Conservation (phyloP, 208 protist species). For the Leishmania guyanensis region DNA sequence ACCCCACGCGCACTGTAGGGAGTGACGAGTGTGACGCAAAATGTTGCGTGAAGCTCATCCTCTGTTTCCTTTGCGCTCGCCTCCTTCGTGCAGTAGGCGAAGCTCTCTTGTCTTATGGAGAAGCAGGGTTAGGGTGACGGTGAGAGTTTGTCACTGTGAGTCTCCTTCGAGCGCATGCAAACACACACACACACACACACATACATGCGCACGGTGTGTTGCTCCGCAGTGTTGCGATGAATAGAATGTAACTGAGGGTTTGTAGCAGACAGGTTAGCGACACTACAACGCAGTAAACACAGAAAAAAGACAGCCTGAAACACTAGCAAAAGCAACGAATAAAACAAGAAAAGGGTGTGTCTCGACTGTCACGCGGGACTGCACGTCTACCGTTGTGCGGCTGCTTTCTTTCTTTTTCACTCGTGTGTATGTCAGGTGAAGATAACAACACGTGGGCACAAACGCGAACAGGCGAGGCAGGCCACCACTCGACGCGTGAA, state of each 20-base stretch:
- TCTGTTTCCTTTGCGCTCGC: too few relatives aligned
- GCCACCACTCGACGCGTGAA: background rate
- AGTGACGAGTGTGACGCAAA: constrained; percentile 15
- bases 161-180: background rate
- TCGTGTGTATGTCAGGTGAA: too few relatives aligned
- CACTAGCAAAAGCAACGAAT: background rate
- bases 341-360: too few relatives aligned
- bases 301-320: background rate
- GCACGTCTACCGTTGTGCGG: too few relatives aligned
- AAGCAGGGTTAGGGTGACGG: background rate
- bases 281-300: background rate
- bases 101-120: background rate
- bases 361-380: too few relatives aligned
- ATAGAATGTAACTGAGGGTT: too few relatives aligned
- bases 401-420: too few relatives aligned
- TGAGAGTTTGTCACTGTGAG: background rate
- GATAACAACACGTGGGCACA: background rate
- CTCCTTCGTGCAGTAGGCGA: background rate
- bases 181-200: background rate
- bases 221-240: background rate
- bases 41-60: constrained; percentile 22
- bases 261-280: background rate
- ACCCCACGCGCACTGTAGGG: constrained; percentile 18
- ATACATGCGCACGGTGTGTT: background rate
- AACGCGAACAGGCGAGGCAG: background rate